Evolutionary conservation across 2,329 filamentous ascomycete genomes (phyloP).

Genomic region (Furcasterigmium furcatum): DNA sequence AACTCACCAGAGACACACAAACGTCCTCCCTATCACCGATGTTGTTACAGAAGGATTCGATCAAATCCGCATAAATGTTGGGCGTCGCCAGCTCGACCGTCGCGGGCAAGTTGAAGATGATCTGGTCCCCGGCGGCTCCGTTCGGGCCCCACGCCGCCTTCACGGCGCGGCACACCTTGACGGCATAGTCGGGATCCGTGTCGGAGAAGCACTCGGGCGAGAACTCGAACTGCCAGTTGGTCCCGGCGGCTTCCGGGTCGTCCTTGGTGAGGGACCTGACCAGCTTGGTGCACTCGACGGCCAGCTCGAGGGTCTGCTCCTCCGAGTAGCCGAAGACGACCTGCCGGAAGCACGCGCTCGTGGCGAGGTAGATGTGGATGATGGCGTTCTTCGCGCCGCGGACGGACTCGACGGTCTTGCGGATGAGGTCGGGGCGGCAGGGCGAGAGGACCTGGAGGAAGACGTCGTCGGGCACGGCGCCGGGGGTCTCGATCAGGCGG

Average conservation of each 20-base stretch:
- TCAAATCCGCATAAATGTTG: slow-evolving; percentile 93
- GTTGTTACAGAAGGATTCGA: slow-evolving; percentile 90
- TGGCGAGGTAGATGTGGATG: slow-evolving; percentile 93
- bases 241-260: slow-evolving; percentile 52
- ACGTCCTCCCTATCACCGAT: slow-evolving; percentile 84
- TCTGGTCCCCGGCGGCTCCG: slow-evolving; percentile 63
- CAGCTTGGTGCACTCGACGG: slow-evolving; percentile 81
- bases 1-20: slow-evolving; percentile 65
- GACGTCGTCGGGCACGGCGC: slow-evolving; percentile 82
- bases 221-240: slow-evolving; percentile 78
- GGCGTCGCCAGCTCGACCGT: slow-evolving; percentile 94
- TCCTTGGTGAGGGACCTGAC: slow-evolving; percentile 89
- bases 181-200: slow-evolving; percentile 76
- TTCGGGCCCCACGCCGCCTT: slow-evolving; percentile 86
- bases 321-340: slow-evolving; percentile 88
- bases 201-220: slow-evolving; percentile 90
- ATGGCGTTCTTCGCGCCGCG: slow-evolving; percentile 90
- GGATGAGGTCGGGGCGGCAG: slow-evolving; percentile 88
- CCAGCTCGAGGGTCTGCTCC: slow-evolving; percentile 76
- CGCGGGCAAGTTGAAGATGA: slow-evolving; percentile 96
- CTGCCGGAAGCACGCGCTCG: slow-evolving; percentile 89
- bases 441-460: slow-evolving; percentile 90
- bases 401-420: slow-evolving; percentile 82
- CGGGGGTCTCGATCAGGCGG: slow-evolving; percentile 79
- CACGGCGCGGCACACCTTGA: slow-evolving; percentile 86